Percentiles rank a stretch among this genome's conserved stretches.
phyloP scores from a whole-genome alignment of 805 yeast genomes.

The Schwanniomyces yamadae region DNA sequence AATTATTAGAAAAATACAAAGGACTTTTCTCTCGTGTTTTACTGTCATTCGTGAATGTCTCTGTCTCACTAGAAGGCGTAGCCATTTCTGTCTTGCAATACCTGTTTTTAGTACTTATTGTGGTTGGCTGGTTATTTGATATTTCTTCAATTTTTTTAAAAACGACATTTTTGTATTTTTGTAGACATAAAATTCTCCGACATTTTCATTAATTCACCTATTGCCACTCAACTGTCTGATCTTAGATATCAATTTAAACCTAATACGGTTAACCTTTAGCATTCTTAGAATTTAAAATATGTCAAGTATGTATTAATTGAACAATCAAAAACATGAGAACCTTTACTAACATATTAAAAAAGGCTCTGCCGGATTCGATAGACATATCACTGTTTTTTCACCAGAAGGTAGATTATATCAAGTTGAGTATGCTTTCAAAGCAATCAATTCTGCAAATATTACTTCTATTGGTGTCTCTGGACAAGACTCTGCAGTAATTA shows the following conservation, averaged over 20 bases:
- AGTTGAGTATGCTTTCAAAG: slow-evolving; percentile 97
- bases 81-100: slow-evolving; percentile 10
- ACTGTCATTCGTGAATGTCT: slow-evolving; percentile 34
- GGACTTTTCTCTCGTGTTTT: slow-evolving; percentile 35
- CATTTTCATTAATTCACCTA: background rate
- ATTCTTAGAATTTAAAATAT: slow-evolving; percentile 9
- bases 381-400: slow-evolving; percentile 97
- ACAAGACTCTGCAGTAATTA: slow-evolving; percentile 78
- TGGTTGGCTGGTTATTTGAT: too few species aligned
- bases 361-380: slow-evolving; percentile 93
- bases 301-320: slow-evolving; percentile 24
- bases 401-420: slow-evolving; percentile 98
- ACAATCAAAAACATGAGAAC: too few species aligned
- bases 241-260: background rate
- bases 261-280: slow-evolving; percentile 1
- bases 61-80: slow-evolving; percentile 15
- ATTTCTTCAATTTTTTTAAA: too few species aligned
- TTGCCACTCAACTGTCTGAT: slow-evolving; percentile 6
- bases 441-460: slow-evolving; percentile 88
- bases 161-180: slow-evolving; percentile 4
- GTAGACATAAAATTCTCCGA: too few species aligned
- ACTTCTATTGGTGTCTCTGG: slow-evolving; percentile 89
- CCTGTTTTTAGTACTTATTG: too few species aligned
- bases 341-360: slow-evolving; percentile 45
- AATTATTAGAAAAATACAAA: slow-evolving; percentile 22